Conservation (phyloP, 768 basidiomycete species). For the Imleria badia region DNA sequence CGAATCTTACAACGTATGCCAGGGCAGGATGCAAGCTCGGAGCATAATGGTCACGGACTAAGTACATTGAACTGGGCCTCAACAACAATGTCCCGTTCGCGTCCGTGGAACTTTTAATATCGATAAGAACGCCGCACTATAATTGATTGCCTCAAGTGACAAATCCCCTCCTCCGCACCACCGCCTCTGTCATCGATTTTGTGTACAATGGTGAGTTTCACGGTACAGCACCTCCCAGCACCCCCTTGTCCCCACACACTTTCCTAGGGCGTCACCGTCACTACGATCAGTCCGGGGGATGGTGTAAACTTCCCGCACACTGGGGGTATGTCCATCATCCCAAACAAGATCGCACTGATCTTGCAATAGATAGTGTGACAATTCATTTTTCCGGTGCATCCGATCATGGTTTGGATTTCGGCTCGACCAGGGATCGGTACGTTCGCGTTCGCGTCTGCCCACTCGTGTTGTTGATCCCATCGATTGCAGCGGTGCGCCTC, state of each 20-base stretch:
- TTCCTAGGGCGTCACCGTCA: constrained; percentile 68
- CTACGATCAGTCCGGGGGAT: constrained; percentile 60
- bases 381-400: constrained; percentile 85
- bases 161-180: constrained; percentile 24
- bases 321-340: constrained; percentile 54
- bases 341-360: constrained; percentile 22
- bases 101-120: too few relatives aligned
- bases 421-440: constrained; percentile 79
- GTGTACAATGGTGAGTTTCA: constrained; percentile 32
- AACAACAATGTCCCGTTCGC: too few relatives aligned
- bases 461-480: constrained; percentile 1
- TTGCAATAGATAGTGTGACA: constrained; percentile 55
- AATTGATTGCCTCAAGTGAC: constrained; percentile 38
- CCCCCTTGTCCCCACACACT: constrained; percentile 1
- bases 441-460: constrained; percentile 10
- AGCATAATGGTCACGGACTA: too few relatives aligned
- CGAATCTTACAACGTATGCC: too few relatives aligned
- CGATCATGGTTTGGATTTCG: constrained; percentile 60
- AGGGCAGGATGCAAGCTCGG: too few relatives aligned
- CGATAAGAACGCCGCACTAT: too few relatives aligned
- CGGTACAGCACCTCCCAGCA: not conserved
- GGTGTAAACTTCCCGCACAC: constrained; percentile 59
- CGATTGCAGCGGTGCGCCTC: constrained; percentile 51
- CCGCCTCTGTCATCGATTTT: constrained; percentile 29
- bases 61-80: too few relatives aligned